Base-by-base conservation (phyloP, 2,329 filamentous ascomycete genomes). In the Aspergillus quadrilineatus region DNA sequence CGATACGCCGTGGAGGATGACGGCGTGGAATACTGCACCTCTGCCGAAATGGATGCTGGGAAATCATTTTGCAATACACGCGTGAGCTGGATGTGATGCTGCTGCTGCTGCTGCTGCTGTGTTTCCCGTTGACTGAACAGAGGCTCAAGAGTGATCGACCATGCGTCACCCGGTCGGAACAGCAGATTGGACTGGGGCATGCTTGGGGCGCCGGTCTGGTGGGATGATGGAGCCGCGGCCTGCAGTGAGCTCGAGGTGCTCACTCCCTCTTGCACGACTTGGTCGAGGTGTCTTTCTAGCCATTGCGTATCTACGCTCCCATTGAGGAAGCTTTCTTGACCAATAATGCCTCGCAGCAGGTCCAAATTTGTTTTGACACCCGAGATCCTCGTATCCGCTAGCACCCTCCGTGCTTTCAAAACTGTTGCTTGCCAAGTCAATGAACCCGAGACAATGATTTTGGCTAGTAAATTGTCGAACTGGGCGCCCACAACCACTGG, bases 31-130 rank as follows among this genome's bases (percentile, higher is more conserved):
- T 80, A 76, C 48, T 79, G 65, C 7, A 84, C 73, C 6, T 84
- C 81, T 1, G 83, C 84, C 1, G 78, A 68, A 0, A 87, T 73
- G 0, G 79, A 78, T 2, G 76, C 60, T 0, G 85, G 85, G 59
- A 87, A 87, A 53, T 86, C 82, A 65, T 87, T 86, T 28, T 79
- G 79, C 0, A 83, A 73, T 10, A 88, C 71, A 7, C 78, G 78
- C 0, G 77, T 78, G 9, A 87, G 69, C 54, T 78, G 75, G 4
- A 87, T 68, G 60, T 86, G 83, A 54, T 84, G 79, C 2, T 67
- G 71, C 56, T 56, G 65, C 60, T 56, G 64, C 34, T 54, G 17
- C 17, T n/a, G n/a, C n/a, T 22, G 22, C 22, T 22, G 22, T 22
- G 22, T 60, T 43, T 58, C 62, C 42, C 56, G 46, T 6, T 55